Base-by-base conservation (phyloP, 202 grass and related monocot genomes). In the Setaria italica region DNA sequence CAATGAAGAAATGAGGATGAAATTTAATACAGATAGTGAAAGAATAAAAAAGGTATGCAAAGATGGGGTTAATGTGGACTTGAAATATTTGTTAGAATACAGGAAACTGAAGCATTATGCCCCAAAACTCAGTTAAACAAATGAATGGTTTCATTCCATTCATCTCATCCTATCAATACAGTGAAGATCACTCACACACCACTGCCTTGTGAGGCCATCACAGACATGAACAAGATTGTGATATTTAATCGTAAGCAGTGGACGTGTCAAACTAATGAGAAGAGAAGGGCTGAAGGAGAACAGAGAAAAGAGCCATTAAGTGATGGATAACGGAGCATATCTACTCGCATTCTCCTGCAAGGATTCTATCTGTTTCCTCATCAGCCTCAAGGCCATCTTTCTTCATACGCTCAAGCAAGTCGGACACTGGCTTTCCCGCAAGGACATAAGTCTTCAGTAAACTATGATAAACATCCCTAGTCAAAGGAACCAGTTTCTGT, bases 341-440 rank as follows among this genome's bases (percentile, higher is more conserved):
- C 80, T 87, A 76, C 21, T 80, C n/a, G 13, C 35, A 57, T 78
- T 84, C 53, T 91, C 81, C 84, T 72, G 79, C 70, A 8, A 88
- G 85, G 58, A 92, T 92, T 78, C 50, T 90, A 29, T 48, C 20
- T 53, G 85, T 87, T 89, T 90, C 85, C 51, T 85, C 83, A 48
- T 90, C 85, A 84, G 73, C 80, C 86, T 92, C 59, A 45, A 95
- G 17, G 32, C 83, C 88, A 76, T 95, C 80, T 74, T 89, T 79
- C 59, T 78, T 86, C 90, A 92, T 92, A 35, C 81, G 82, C 51
- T 90, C 85, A 35, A 94, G 85, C 83, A 94, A 67, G 57, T 78
- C 85, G 0, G 83, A 69, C 37, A 81, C 53, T 11, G 83, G 77
- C 70, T 79, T 78, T 68, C 75, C 70, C 34, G 80, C 88, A 62